Percentiles rank a stretch among this genome's conserved stretches.
These are phyloP conservation scores for Sporisorium scitamineum DNA, from an alignment of 1,284 basidiomycete species.

Conservation along the genomic window DNA sequence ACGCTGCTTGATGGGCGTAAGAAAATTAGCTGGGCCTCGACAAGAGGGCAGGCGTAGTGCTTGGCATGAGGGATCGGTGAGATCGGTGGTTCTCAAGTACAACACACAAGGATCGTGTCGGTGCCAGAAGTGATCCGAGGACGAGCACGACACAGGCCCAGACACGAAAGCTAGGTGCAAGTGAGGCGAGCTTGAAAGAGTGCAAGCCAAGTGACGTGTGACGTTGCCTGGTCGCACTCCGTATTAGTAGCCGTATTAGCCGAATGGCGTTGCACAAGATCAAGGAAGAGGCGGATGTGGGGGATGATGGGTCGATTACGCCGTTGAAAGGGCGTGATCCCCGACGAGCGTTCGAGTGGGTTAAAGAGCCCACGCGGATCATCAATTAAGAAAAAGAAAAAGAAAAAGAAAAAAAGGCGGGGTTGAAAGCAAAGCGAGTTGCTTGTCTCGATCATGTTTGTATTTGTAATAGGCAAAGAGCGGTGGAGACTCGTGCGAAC, in stretches of 20 bases:
- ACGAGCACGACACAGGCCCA: no score
- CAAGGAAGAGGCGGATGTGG: neutral
- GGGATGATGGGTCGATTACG: neutral
- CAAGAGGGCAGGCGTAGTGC: no score
- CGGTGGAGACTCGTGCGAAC: neutral
- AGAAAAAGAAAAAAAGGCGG: neutral
- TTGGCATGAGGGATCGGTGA: no score
- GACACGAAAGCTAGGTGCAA: no score
- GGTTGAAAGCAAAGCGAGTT: neutral
- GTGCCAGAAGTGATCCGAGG: neutral
- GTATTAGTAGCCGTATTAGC: neutral
- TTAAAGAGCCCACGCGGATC: neutral
- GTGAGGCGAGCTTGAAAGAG: no score
- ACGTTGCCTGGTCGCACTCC: neutral
- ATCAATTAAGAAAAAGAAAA: neutral
- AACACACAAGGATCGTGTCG: no score
- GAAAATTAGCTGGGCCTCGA: no score
- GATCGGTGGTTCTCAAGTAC: no score
- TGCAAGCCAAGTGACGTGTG: neutral
- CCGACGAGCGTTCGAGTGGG: neutral
- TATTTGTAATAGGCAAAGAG: slow-evolving; percentile 5
- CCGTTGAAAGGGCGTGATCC: neutral
- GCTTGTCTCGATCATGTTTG: neutral
- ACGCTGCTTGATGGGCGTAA: no score
- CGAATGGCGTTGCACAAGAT: neutral